Percentiles rank a stretch among this genome's conserved stretches.
Evolutionary conservation across 768 basidiomycete genomes (phyloP).

Genomic region (Hericium rajendrae): DNA sequence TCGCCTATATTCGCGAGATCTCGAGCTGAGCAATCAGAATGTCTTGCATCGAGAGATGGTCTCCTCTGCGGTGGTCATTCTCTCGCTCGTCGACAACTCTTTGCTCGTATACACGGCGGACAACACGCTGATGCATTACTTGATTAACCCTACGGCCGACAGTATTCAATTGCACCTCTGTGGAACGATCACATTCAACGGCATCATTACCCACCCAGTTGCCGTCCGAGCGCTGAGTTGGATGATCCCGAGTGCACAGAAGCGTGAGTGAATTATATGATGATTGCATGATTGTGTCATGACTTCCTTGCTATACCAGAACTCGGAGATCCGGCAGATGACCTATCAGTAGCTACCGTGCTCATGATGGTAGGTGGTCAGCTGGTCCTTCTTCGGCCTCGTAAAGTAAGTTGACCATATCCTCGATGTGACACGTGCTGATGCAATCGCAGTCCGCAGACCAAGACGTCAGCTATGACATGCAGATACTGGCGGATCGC

Average conservation of each 20-base stretch:
- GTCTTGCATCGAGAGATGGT: conserved; percentile 75
- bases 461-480: conserved; percentile 92
- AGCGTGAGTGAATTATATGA: conserved; percentile 46
- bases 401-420: conserved; percentile 44
- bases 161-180: conserved; percentile 82
- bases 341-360: conserved; percentile 88
- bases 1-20: conserved; percentile 88
- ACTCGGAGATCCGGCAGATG: conserved; percentile 88
- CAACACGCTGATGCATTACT: conserved; percentile 86
- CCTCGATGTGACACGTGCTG: neutral
- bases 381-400: conserved; percentile 78
- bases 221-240: conserved; percentile 89
- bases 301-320: conserved; percentile 36
- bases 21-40: conserved; percentile 74
- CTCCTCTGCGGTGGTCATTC: conserved; percentile 67
- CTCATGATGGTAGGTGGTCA: conserved; percentile 93
- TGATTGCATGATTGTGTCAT: neutral
- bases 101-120: conserved; percentile 90
- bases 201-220: conserved; percentile 76
- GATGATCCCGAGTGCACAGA: conserved; percentile 92
- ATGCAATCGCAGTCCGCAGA: conserved; percentile 51
- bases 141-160: conserved; percentile 78
- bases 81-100: conserved; percentile 92
- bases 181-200: conserved; percentile 90
- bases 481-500: conserved; percentile 93